phyloP scores from a whole-genome alignment of 2,329 filamentous ascomycete species.

The Zymoseptoria ardabiliae region DNA sequence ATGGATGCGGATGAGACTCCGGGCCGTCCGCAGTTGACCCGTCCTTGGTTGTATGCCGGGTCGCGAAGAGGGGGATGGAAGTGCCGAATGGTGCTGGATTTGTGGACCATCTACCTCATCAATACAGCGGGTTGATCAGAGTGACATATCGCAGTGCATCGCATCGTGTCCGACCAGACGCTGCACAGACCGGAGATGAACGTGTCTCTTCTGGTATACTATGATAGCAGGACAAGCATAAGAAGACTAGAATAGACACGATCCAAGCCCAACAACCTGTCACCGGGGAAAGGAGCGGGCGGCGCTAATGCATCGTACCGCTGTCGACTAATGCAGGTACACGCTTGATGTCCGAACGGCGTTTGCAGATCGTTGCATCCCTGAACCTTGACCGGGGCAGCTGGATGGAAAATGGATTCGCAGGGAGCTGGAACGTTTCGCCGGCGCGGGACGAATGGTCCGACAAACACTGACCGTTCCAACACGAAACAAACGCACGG shows the following conservation, averaged over 20 bases:
- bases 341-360: not conserved
- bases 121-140: too few relatives aligned
- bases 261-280: not conserved
- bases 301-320: not conserved
- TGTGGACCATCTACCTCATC: too few relatives aligned
- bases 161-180: too few relatives aligned
- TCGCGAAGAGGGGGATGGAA: not conserved
- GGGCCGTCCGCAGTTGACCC: not conserved
- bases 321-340: not conserved
- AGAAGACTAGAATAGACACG: not conserved
- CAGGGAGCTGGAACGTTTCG: not conserved
- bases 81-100: too few relatives aligned
- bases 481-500: not conserved
- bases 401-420: not conserved
- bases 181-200: too few relatives aligned
- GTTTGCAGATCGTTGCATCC: not conserved
- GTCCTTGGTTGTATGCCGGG: not conserved
- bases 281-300: not conserved
- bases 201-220: too few relatives aligned
- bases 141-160: not conserved
- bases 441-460: not conserved
- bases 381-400: not conserved
- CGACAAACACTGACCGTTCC: not conserved
- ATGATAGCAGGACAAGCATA: not conserved
- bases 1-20: not conserved